Evolutionary conservation across 352 stramenopile genomes (phyloP).

Genomic region (Phytopythium aichiense): DNA sequence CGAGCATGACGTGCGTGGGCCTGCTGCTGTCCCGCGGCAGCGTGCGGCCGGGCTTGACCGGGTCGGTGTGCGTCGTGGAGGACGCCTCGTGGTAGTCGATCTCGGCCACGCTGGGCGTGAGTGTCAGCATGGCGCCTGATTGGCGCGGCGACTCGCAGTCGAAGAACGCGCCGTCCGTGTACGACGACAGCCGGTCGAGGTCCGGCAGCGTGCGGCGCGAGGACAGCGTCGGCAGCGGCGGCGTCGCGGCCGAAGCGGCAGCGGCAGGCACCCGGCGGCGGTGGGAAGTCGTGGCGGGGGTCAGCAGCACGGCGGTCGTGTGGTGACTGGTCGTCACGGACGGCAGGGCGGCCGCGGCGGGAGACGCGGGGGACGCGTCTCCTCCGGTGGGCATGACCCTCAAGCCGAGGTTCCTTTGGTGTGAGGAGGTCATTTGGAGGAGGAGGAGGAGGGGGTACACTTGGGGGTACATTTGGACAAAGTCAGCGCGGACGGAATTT

Average conservation of each 20-base stretch:
- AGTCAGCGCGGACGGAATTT: not conserved
- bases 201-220: conserved; percentile 17
- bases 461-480: not conserved
- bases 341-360: not conserved
- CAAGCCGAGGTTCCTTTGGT: too few relatives aligned
- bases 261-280: not conserved
- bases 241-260: not conserved
- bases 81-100: conserved; percentile 7
- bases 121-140: conserved; percentile 25
- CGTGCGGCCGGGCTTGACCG: not conserved
- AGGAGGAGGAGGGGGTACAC: not conserved
- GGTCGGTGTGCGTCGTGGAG: not conserved
- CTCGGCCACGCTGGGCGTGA: conserved; percentile 7
- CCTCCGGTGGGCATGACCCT: not conserved
- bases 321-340: not conserved
- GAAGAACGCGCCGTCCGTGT: conserved; percentile 37
- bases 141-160: conserved; percentile 35
- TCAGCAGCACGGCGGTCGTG: conserved; percentile 2
- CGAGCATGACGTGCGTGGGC: conserved; percentile 17
- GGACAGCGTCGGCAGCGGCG: not conserved
- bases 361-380: not conserved
- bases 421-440: too few relatives aligned
- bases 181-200: conserved; percentile 33
- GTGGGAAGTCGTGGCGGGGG: not conserved
- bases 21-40: conserved; percentile 4